phyloP scores from a whole-genome alignment of 2,329 filamentous ascomycete genomes.

The Alternaria infectoria region DNA sequence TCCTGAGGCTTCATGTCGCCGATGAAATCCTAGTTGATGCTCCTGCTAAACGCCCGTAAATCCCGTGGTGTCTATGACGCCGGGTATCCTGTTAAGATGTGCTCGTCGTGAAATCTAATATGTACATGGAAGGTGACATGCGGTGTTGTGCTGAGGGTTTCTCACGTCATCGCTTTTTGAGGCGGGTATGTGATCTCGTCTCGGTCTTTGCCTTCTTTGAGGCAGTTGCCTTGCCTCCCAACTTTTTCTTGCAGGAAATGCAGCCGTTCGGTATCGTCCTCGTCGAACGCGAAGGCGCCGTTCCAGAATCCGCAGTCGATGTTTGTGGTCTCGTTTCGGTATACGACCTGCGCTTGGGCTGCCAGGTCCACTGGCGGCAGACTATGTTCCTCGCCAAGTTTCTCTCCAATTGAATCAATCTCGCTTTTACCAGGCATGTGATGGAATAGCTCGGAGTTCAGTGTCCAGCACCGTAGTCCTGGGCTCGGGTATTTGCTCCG shows the following conservation, averaged over 20 bases:
- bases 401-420: conserved; percentile 44
- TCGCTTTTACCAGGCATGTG: conserved; percentile 50
- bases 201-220: conserved; percentile 38
- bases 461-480: conserved; percentile 52
- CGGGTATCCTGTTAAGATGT: not conserved
- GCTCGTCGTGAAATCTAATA: conserved; percentile 11
- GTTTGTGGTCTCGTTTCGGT: conserved; percentile 46
- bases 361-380: conserved; percentile 46
- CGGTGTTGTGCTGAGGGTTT: not conserved
- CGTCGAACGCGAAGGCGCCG: conserved; percentile 44
- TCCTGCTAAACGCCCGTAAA: not conserved
- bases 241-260: conserved; percentile 47
- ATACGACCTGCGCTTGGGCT: conserved; percentile 38
- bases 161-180: conserved; percentile 17
- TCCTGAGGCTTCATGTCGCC: not conserved
- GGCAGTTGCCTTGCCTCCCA: conserved; percentile 46
- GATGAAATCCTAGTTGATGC: not conserved
- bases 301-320: conserved; percentile 51
- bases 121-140: conserved; percentile 6
- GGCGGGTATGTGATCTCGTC: conserved; percentile 11
- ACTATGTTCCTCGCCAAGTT: conserved; percentile 37
- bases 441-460: conserved; percentile 55
- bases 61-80: not conserved
- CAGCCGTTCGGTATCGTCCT: conserved; percentile 38
- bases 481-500: conserved; percentile 39